Evolutionary conservation across 495 filamentous ascomycete species (phyloP), one percentile per base, ranked within the genome.

Genomic region (Podospora didyma): DNA sequence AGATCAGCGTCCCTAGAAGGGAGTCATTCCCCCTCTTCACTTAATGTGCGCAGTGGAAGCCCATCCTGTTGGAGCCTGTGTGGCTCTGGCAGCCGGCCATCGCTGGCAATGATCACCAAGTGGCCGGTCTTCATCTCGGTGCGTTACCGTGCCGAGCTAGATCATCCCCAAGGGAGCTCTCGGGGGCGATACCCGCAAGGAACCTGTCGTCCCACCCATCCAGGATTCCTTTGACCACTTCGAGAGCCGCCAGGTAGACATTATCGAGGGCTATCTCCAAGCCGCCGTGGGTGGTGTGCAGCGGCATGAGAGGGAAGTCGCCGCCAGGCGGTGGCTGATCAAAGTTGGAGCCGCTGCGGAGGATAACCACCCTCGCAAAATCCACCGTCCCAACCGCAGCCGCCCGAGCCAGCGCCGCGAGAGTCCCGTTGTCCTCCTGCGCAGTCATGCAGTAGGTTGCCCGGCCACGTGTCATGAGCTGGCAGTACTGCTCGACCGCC

Each of bases 341-440:
- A 47, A 54, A 54, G 22, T 54, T 54, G 21, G 23, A 54, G 20
- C 52, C 52, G 44, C 52, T 47, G 31, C 52, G 52, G 2, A 54
- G 37, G 17, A 54, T 37, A 9, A 54, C 21, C 2, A 54, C 52
- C 42, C 52, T 54, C 9, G 52, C 45, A 37, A 54, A 54, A 47
- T 54, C 52, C 28, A 21, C 52, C 5, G 6, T 47, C 2, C 52
- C 42, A 1, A 11, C 52, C 37, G 37, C 12, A 12, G 52, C 21
- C 6, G 52, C 52, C 21, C 52, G 42, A 17, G 22, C n/a, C 12
- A 54, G 52, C 14, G 52, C 52, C 14, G 52, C 52, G 4, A 54
- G 41, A 16, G 42, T 47, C 1, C 42, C 52, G 26, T 54, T 54
- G 23, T 54, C 52, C 16, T 54, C 52, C 22, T 54, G 52, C n/a